Evolutionary conservation across 371 early-diverging fungal species (phyloP).

Genomic region (Chytridiales sp.): DNA sequence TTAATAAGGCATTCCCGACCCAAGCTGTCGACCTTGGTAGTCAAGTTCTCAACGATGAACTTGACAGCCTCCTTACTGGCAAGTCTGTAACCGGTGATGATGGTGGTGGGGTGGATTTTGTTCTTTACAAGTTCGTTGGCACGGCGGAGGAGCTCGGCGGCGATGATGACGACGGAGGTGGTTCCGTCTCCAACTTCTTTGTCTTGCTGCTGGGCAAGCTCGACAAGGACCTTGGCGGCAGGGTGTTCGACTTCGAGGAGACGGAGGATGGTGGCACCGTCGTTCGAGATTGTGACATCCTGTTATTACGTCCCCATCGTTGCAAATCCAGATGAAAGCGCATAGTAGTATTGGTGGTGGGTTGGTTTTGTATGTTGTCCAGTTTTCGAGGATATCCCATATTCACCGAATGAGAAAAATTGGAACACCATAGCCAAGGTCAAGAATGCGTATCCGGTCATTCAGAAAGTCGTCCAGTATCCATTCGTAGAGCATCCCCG

Average conservation of each 20-base stretch:
- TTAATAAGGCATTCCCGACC: conserved; percentile 93
- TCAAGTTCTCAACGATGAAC: conserved; percentile 96
- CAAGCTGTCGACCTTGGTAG: conserved; percentile 88
- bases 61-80: conserved; percentile 99
- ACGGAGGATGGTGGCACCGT: conserved; percentile 99
- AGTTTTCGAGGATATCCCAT: too few species aligned
- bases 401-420: too few species aligned
- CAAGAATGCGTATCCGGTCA: too few species aligned
- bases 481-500: too few species aligned
- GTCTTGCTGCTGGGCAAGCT: conserved; percentile 99
- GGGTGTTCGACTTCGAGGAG: conserved; percentile 98
- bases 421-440: too few species aligned
- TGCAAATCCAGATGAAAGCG: too few species aligned
- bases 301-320: too few species aligned
- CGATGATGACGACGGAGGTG: conserved; percentile 99
- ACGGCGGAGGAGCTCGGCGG: conserved; percentile 94
- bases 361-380: too few species aligned
- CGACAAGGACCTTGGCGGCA: conserved; percentile 95
- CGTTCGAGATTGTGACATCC: conserved; percentile 99
- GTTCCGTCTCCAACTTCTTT: conserved; percentile 99
- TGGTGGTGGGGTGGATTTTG: conserved; percentile 98
- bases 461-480: too few species aligned
- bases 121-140: conserved; percentile 97
- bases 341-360: too few species aligned
- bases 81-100: conserved; percentile 97